Conservation (phyloP, 2,329 filamentous ascomycete genomes). For the Pseudopithomyces chartarum region DNA sequence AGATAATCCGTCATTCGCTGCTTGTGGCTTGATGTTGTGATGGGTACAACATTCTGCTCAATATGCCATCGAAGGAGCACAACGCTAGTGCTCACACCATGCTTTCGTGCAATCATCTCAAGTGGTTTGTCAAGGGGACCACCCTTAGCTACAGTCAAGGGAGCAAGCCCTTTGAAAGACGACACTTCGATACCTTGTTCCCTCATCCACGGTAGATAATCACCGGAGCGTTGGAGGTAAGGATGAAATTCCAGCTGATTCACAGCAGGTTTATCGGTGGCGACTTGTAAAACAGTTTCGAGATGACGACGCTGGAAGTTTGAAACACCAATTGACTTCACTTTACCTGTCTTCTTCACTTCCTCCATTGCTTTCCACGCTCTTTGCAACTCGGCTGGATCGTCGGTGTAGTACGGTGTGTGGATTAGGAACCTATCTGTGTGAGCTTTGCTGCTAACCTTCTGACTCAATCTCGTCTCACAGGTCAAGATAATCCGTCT, state of each 20-base stretch:
- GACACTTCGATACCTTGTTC: background rate
- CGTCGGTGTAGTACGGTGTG: background rate
- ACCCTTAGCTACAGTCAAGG: background rate
- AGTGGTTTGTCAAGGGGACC: background rate
- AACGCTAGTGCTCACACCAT: background rate
- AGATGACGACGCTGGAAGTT: background rate
- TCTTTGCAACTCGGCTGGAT: background rate
- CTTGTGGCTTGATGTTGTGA: no score
- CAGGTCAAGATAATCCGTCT: background rate
- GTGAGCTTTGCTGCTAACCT: background rate
- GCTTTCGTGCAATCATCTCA: background rate
- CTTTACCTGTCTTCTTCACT: background rate
- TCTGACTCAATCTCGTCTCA: background rate
- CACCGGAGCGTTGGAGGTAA: background rate
- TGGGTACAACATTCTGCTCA: no score
- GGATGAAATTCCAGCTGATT: background rate
- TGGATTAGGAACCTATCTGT: background rate
- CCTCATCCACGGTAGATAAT: background rate
- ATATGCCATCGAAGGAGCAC: background rate
- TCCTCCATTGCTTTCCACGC: background rate
- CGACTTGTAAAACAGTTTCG: background rate
- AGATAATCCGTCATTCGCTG: no score
- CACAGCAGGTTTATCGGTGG: background rate
- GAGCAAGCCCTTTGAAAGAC: background rate
- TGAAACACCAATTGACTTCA: background rate